phyloP scores from a whole-genome alignment of 2,329 filamentous ascomycete genomes.

The Alternaria brassicae region DNA sequence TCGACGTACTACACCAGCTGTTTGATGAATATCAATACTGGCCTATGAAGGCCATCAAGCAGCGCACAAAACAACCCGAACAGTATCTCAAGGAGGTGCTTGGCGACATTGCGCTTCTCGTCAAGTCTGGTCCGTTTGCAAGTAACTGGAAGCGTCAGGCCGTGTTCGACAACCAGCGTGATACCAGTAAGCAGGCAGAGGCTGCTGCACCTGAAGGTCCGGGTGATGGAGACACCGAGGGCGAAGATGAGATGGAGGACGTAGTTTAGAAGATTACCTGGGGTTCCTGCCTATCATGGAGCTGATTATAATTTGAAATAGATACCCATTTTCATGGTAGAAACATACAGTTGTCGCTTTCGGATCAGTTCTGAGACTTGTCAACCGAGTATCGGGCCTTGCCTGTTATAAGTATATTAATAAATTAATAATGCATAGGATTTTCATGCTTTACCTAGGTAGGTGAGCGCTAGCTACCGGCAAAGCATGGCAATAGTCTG shows the following conservation, averaged over 20 bases:
- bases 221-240: constrained; percentile 71
- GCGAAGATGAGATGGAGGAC: constrained; percentile 80
- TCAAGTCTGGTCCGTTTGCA: constrained; percentile 83
- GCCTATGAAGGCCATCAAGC: constrained; percentile 87
- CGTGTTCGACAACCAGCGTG: constrained; percentile 63
- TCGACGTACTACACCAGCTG: constrained; percentile 82
- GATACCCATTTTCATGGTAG: constrained; percentile 12
- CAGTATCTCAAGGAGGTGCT: constrained; percentile 88
- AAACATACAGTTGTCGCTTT: too few relatives aligned
- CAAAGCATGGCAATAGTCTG: too few relatives aligned
- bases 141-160: constrained; percentile 84
- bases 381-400: too few relatives aligned
- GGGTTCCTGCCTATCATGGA: neutral
- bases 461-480: too few relatives aligned
- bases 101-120: constrained; percentile 80
- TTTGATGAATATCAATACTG: constrained; percentile 91
- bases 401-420: too few relatives aligned
- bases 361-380: too few relatives aligned
- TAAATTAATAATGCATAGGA: too few relatives aligned
- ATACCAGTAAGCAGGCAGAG: constrained; percentile 37
- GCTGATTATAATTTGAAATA: neutral
- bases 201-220: constrained; percentile 40
- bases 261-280: constrained; percentile 55
- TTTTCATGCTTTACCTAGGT: too few relatives aligned
- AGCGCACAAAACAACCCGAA: constrained; percentile 82